Base-by-base conservation (phyloP, 2,329 filamentous ascomycete genomes). In the Lanzia echinophila region DNA sequence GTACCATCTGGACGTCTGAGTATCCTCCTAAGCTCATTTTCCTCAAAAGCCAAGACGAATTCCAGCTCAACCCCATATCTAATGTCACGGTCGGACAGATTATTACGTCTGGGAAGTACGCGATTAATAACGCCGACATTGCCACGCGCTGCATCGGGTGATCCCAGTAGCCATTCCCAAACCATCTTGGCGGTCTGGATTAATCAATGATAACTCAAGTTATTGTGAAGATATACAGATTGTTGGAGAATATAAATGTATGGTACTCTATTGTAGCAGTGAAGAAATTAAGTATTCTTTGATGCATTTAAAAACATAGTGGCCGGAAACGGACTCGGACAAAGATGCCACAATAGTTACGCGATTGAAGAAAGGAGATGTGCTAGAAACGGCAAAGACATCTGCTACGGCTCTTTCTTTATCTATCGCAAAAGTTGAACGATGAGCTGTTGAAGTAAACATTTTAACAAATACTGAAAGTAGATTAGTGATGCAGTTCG, bases 1-100 rank as follows among this genome's bases (percentile, higher is more conserved):
- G 24, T 20, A 13, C 41, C 33, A 15, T 33, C 19, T 10, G 13
- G 3, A 3, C 48, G 48, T 28, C 8, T 42, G 17, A 63, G 57
- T 11, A 42, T 10, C 7, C 60, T 46, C 39, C 60, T 43, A 12
- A 62, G 47, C 38, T 61, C 47, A 24, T 55, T 39, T 36, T 62
- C 55, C 33, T 59, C 56, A 36, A 62, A 65, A 10, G 60, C 61
- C 41, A 62, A 58, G 3, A 65, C 55, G 13, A 60, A 58, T 47
- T 64, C 63, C 22, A 65, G 32, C 55, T 64, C 61, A 3, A 65
- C 43, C 7, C 63, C 58, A 45, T 58, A 65, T 3, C 34, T 13
- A 38, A 38, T 38, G n/a, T n/a, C n/a, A n/a, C n/a, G n/a, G n/a
- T n/a, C n/a, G n/a, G n/a, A n/a, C n/a, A n/a, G n/a, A n/a, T n/a